Evolutionary conservation across 495 filamentous ascomycete species (phyloP).

Genomic region (Penicillium lividum): DNA sequence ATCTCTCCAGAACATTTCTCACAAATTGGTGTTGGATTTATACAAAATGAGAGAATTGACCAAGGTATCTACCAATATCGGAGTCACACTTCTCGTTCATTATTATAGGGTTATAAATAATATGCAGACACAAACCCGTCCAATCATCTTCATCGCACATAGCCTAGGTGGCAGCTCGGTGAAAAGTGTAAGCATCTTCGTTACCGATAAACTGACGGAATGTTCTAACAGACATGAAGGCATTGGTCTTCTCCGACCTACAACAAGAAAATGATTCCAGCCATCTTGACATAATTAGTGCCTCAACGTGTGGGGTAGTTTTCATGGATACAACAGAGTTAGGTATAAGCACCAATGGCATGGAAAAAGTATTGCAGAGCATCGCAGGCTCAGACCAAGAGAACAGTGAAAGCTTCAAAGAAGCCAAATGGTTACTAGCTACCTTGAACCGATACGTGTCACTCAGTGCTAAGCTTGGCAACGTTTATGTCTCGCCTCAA

Average conservation of each 20-base stretch:
- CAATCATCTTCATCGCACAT: constrained; percentile 39
- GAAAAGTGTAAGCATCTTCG: constrained; percentile 26
- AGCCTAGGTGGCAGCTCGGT: constrained; percentile 36
- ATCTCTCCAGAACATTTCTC: constrained; percentile 31
- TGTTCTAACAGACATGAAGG: constrained; percentile 1
- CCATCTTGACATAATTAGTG: constrained; percentile 5
- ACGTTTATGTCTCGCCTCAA: constrained; percentile 9
- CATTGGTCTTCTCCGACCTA: constrained; percentile 19
- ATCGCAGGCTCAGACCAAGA: constrained; percentile 9
- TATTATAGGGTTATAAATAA: neutral
- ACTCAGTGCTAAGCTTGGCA: constrained; percentile 5
- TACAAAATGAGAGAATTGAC: constrained; percentile 23
- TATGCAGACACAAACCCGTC: constrained; percentile 21
- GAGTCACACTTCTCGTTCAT: neutral
- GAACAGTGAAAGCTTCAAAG: constrained; percentile 11
- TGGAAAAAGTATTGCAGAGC: constrained; percentile 7
- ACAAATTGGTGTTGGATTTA: constrained; percentile 33
- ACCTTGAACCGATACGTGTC: constrained; percentile 6
- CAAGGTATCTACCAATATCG: constrained; percentile 16
- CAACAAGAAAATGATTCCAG: neutral
- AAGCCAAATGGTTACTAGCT: constrained; percentile 14
- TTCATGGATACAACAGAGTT: constrained; percentile 18
- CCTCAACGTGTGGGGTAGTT: constrained; percentile 10
- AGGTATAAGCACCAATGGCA: constrained; percentile 9
- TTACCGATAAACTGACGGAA: neutral